These are phyloP conservation scores for Oryza meridionalis DNA, from an alignment of 176 grass and related monocot species.

Conservation along the genomic window DNA sequence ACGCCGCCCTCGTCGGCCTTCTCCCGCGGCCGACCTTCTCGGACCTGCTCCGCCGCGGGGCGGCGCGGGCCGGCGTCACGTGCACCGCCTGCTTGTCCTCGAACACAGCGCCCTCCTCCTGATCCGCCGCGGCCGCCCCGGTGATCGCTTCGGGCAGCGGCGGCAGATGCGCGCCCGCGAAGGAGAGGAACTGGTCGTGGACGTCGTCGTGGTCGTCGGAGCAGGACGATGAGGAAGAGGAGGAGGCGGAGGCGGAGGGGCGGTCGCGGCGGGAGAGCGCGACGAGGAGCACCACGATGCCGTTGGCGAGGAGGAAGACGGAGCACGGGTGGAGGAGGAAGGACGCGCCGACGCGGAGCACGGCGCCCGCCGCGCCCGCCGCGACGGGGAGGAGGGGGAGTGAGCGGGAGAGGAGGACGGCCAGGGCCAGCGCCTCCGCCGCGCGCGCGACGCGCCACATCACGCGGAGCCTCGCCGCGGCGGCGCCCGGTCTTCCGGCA, in stretches of 20 bases:
- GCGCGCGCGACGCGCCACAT: constrained; percentile 51
- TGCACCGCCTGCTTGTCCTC: constrained; percentile 65
- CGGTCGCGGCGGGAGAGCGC: constrained; percentile 43
- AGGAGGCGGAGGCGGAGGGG: constrained; percentile 2
- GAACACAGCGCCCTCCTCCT: constrained; percentile 27
- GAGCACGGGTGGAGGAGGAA: constrained; percentile 38
- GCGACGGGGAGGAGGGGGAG: constrained; percentile 39
- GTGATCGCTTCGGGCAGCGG: constrained; percentile 17
- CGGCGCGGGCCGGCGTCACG: constrained; percentile 45
- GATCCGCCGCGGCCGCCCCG: neutral
- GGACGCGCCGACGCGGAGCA: constrained; percentile 35
- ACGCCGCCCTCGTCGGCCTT: constrained; percentile 14
- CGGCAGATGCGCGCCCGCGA: neutral
- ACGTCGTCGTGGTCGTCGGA: neutral
- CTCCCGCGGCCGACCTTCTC: constrained; percentile 39
- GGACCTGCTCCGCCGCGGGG: constrained; percentile 51
- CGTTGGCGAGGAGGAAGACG: constrained; percentile 52
- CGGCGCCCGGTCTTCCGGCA: neutral
- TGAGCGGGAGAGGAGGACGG: constrained; percentile 45
- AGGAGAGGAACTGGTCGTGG: constrained; percentile 19
- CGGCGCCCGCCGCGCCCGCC: constrained; percentile 27
- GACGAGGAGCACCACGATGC: constrained; percentile 64
- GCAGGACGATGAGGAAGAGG: neutral
- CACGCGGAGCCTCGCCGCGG: constrained; percentile 24
- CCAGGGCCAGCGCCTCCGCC: constrained; percentile 42